Base-by-base conservation (phyloP, 371 early-diverging fungal species). In the Nematocida sp. region DNA sequence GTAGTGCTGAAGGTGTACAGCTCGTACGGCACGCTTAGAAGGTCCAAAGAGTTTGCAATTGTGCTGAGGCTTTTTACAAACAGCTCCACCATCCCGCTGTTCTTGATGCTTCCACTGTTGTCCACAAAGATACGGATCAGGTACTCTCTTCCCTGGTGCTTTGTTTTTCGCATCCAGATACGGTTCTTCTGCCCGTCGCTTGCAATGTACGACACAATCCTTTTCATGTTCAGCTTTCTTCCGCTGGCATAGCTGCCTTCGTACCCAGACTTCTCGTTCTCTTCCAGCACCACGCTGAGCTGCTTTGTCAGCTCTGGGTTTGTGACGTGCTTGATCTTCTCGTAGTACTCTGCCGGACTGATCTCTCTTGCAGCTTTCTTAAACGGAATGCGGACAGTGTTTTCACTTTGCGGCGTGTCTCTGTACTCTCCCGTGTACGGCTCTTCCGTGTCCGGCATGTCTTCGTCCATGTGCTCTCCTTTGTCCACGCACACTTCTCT, bases 161-260 rank as follows among this genome's bases (percentile, higher is more conserved):
- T 93, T 45, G 92, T 94, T 55, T 97, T 89, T 48, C 95, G 89
- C 80, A 96, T 85, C 98, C 98, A 99, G 74, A 99, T 99, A 86
- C 94, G 95, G 85, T 98, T 96, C 85, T 93, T 95, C 85, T 91
- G 91, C 86, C 90, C 96, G 80, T 94, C 90, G 78, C 90, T 89
- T 23, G 96, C 97, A 81, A 99, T 94, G 80, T 95, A 98, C 1
- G 95, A 92, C 76, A 97, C 92, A 62, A 99, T 90, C 86, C 91
- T 94, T 81, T 93, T 91, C 94, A 98, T 95, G 83, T 96, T 98
- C 64, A 99, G 88, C 29, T 96, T 91, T 83, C 97, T 96, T 64
- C 99, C 99, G 37, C 91, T 94, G 58, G 90, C 89, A 83, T 94
- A 99, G 85, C 96, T 96, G 48, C 99, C 99, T 80, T 89, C 90